Conservation (phyloP, 1,139 yeast genomes). For the Eremothecium cymbalariae region DNA sequence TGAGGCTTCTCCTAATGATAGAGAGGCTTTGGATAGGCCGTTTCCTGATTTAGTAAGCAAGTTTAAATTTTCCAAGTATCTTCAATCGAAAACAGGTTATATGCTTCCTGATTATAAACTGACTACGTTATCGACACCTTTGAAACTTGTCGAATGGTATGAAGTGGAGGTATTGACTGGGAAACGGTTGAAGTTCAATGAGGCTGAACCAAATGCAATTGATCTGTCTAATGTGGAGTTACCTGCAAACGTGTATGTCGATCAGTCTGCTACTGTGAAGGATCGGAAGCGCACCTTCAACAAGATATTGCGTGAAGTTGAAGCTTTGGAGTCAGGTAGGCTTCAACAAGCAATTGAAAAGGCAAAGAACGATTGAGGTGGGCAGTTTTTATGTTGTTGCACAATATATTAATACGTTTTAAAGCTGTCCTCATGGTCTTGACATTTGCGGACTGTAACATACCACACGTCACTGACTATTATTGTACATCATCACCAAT, state of each 20-base stretch:
- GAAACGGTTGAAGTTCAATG: slow-evolving; percentile 40
- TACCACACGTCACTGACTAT: too few species aligned
- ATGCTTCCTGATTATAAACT: slow-evolving; percentile 59
- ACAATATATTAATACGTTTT: too few species aligned
- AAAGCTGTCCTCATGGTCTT: too few species aligned
- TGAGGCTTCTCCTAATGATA: slow-evolving; percentile 11
- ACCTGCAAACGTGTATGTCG: slow-evolving; percentile 42
- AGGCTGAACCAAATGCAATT: slow-evolving; percentile 69
- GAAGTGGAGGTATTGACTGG: slow-evolving; percentile 40
- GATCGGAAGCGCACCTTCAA: slow-evolving; percentile 37
- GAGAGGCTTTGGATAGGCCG: slow-evolving; percentile 13
- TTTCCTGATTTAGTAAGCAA: slow-evolving; percentile 47
- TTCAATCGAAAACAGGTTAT: slow-evolving; percentile 55
- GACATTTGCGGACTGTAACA: too few species aligned
- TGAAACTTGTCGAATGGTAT: slow-evolving; percentile 41
- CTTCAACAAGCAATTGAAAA: slow-evolving; percentile 27
- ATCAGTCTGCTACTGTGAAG: slow-evolving; percentile 36
- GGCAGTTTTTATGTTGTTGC: background rate
- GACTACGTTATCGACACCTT: slow-evolving; percentile 42
- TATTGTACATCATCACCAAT: too few species aligned
- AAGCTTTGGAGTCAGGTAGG: slow-evolving; percentile 18
- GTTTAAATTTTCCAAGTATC: slow-evolving; percentile 48
- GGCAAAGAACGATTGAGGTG: slow-evolving; percentile 21
- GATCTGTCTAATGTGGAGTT: slow-evolving; percentile 45
- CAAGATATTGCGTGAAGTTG: slow-evolving; percentile 23